Evolutionary conservation across 306 rosid species (phyloP), one percentile per base, ranked within the genome.

Genomic region (Malus sylvestris): DNA sequence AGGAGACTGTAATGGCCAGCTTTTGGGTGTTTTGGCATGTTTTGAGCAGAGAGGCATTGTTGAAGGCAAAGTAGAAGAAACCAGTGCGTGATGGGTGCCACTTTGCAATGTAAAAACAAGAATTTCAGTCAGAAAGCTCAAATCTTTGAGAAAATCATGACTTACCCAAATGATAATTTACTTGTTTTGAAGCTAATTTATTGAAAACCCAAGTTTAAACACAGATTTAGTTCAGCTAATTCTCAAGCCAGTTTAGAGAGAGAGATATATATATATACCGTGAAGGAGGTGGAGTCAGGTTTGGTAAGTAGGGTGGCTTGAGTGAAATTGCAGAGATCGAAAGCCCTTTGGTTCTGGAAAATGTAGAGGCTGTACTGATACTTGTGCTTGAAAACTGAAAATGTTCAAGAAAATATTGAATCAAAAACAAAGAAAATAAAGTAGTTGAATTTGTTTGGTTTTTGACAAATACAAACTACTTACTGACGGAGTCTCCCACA

Each of bases 61-160:
- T 86, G 97, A 94, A 94, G 71, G 89, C 52, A 67, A 94, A 94
- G 91, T 86, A 92, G 90, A 94, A 94, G 83, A 83, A 78, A 15
- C 98, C 98, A 59, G 78, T 81, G 19, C 98, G 88, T 46, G 97
- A 94, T 80, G 98, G 98, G 81, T 92, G 89, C 98, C 98, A 94
- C 98, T 93, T 83, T 61, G 44, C 2, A 71, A 63, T 57, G 44
- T 4, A 35, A 57, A 10, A 57, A 59, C 30, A 58, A 60, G 8
- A 27, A 18, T 35, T 75, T 40, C 20, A 13, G 67, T 68, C 20
- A 42, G 73, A 40, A 58, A 74, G 35, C 70, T 27, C 9, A 61
- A 18, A 61, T 44, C 68, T 62, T 74, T 42, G n/a, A 19, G n/a
- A 45, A 33, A 61, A 52, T 74, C 49, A 27, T 29, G 46, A 32